Evolutionary conservation across 2,329 filamentous ascomycete genomes (phyloP).

Genomic region (Fusarium secorum): DNA sequence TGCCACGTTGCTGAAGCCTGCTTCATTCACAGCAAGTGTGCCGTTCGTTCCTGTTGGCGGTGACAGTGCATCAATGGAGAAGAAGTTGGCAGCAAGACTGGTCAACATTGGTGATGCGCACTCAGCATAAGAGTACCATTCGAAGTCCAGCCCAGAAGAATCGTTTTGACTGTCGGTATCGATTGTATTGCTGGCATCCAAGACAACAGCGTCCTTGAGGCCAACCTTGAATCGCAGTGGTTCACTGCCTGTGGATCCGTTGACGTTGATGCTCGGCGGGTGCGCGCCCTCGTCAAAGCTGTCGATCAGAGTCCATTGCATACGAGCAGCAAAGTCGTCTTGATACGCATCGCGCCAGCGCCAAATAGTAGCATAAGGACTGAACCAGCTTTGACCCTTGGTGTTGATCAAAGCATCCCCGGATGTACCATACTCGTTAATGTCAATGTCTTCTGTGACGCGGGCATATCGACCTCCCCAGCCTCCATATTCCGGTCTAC

Average conservation of each 20-base stretch:
- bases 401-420: neutral
- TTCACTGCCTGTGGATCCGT: neutral
- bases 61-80: neutral
- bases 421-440: constrained; percentile 11
- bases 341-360: constrained; percentile 17
- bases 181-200: neutral
- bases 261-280: neutral
- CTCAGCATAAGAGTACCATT: constrained; percentile 12
- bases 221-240: neutral
- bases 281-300: neutral
- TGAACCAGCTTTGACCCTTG: neutral
- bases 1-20: constrained; percentile 2
- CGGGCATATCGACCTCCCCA: constrained; percentile 14
- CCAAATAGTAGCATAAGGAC: constrained; percentile 11
- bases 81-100: neutral
- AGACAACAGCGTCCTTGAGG: neutral
- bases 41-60: neutral
- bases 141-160: neutral
- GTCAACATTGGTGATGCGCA: neutral
- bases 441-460: neutral
- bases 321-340: constrained; percentile 14
- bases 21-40: neutral
- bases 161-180: neutral
- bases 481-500: neutral
- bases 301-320: constrained; percentile 5